Evolutionary conservation across 768 basidiomycete species (phyloP).

Genomic region (Boletus eberwhitei): DNA sequence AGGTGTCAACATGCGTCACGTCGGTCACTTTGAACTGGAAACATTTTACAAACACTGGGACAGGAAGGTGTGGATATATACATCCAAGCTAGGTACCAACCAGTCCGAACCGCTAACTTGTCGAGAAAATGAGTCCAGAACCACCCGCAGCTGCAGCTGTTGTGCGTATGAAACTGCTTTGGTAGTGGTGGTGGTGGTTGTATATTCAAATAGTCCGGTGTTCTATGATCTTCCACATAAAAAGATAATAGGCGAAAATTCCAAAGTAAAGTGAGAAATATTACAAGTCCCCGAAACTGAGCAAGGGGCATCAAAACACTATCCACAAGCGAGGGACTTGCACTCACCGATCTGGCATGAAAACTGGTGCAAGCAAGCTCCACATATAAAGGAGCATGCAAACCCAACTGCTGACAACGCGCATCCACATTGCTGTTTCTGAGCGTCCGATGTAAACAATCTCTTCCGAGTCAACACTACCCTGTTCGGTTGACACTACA

Average conservation of each 20-base stretch:
- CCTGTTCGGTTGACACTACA: slow-evolving; percentile 57
- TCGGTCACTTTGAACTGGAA: background rate
- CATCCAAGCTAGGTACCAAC: background rate
- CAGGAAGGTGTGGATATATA: background rate
- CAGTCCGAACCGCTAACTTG: background rate
- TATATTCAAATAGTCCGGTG: background rate
- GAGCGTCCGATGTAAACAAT: slow-evolving; percentile 93
- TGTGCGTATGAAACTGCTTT: too few relatives aligned
- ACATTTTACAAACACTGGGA: background rate
- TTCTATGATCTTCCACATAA: background rate
- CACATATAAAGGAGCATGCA: slow-evolving; percentile 83
- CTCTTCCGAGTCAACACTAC: slow-evolving; percentile 50
- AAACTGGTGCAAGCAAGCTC: slow-evolving; percentile 83
- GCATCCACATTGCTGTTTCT: slow-evolving; percentile 99
- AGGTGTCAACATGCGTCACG: background rate
- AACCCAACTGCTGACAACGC: slow-evolving; percentile 93
- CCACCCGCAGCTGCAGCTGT: background rate
- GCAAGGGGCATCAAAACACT: background rate
- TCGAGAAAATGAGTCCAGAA: background rate
- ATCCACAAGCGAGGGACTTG: background rate
- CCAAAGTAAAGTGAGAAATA: background rate
- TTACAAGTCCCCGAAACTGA: slow-evolving; percentile 28
- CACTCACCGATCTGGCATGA: slow-evolving; percentile 86
- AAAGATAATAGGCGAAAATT: slow-evolving; percentile 1
- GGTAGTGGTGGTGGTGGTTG: background rate